phyloP scores from a whole-genome alignment of 164 flowering plant species.

The Tinospora cordifolia region DNA sequence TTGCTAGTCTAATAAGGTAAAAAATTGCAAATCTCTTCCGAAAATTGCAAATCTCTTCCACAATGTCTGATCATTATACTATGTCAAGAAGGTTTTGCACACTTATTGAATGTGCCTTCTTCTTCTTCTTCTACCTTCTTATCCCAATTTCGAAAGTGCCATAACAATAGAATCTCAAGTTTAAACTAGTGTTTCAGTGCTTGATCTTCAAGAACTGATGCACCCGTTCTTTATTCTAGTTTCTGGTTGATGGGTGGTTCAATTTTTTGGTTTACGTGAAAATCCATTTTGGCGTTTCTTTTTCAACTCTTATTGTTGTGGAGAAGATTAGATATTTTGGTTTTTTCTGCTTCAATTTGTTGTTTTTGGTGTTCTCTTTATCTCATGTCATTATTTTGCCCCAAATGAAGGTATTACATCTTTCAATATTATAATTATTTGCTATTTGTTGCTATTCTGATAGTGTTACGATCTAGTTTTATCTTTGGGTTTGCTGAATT shows the following conservation, averaged over 20 bases:
- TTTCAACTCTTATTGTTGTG: neutral
- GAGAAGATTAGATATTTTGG: constrained; percentile 30
- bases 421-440: neutral
- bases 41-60: too few relatives aligned
- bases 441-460: neutral
- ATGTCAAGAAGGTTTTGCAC: too few relatives aligned
- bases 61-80: too few relatives aligned
- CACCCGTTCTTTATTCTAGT: neutral
- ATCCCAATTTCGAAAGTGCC: neutral
- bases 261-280: neutral
- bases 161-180: neutral
- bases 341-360: constrained; percentile 30
- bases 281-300: neutral
- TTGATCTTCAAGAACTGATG: neutral
- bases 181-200: neutral
- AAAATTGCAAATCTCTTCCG: too few relatives aligned
- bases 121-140: neutral
- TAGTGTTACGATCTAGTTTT: too few relatives aligned
- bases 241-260: constrained; percentile 12
- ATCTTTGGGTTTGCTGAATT: too few relatives aligned
- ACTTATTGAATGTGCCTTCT: too few relatives aligned
- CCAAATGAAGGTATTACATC: constrained; percentile 37
- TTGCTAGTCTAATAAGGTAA: too few relatives aligned
- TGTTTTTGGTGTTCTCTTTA: constrained; percentile 24
- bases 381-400: constrained; percentile 30